Percentiles rank a stretch among this genome's conserved stretches.
These are phyloP conservation scores for Lachnellula occidentalis DNA, from an alignment of 2,329 filamentous ascomycete genomes.

Conservation along the genomic window DNA sequence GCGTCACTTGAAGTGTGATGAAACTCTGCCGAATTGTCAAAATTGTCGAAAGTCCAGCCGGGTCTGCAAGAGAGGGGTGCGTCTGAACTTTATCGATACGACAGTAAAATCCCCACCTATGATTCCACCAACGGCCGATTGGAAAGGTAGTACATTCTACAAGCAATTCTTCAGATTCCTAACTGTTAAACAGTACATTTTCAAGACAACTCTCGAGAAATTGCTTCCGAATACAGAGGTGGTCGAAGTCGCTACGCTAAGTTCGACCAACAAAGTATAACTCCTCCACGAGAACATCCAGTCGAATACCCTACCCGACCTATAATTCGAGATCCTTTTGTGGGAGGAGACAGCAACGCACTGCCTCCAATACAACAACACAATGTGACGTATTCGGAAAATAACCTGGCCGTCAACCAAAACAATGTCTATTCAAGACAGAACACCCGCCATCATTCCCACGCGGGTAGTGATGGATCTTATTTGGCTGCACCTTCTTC, in stretches of 20 bases:
- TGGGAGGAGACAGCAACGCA: conserved; percentile 18
- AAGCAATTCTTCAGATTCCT: conserved; percentile 9
- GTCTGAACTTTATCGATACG: conserved; percentile 87
- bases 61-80: conserved; percentile 77
- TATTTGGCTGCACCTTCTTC: conserved; percentile 37
- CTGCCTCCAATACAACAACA: conserved; percentile 28
- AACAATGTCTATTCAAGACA: conserved; percentile 25
- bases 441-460: conserved; percentile 29
- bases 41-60: conserved; percentile 88
- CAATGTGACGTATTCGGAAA: conserved; percentile 22
- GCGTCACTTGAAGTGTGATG: conserved; percentile 87
- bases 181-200: conserved; percentile 56
- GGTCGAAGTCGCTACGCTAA: conserved; percentile 68
- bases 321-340: conserved; percentile 11
- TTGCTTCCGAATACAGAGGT: conserved; percentile 84
- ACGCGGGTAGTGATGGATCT: conserved; percentile 27
- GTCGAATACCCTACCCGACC: conserved; percentile 23
- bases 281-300: conserved; percentile 20
- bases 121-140: conserved; percentile 57
- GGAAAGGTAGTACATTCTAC: conserved; percentile 44
- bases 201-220: conserved; percentile 80
- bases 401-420: conserved; percentile 20
- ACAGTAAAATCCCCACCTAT: conserved; percentile 63
- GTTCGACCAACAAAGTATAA: conserved; percentile 36
- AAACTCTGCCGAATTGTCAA: conserved; percentile 55